Evolutionary conservation across 495 filamentous ascomycete species (phyloP), one percentile per base, ranked within the genome.

Genomic region (Neurospora sp.): DNA sequence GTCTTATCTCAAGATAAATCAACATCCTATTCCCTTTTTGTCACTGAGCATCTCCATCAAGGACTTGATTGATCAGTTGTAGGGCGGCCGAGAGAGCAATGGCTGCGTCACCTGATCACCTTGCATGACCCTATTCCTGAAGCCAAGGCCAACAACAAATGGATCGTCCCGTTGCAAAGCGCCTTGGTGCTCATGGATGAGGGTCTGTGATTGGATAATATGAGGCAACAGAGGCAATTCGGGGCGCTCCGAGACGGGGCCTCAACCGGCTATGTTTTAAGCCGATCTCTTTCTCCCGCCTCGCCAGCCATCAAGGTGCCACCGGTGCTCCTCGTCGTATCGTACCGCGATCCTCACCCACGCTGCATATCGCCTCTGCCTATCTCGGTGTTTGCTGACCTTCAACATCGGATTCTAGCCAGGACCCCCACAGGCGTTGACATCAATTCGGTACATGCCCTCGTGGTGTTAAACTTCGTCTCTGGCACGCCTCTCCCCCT

Each of bases 61-160:
- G 2, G 44, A 53, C n/a, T 41, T 35, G 46, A 31, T 53, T 68
- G 48, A 31, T 18, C 11, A 37, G 37, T 12, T 40, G 12, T 22
- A 39, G n/a, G 44, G 27, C n/a, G 41, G 42, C 44, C 42, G 68
- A 68, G 11, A 18, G 42, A 35, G 44, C 70, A 61, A 72, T 76
- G 73, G 71, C 74, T 71, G 69, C 75, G 68, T 81, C 79, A 80
- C 75, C 78, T 81, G 80, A 81, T 71, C 73, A 66, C 40, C 71
- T 74, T 78, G 77, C 80, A 81, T 78, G 70, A 68, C 69, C 41
- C 69, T 68, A 44, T 69, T 68, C 41, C 31, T 66, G 4, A 69
- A 42, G 46, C 44, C 46, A 40, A 72, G 74, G 35, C 44, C 71
- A 14, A 35, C 53, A 35, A 66, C 53, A 66, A 66, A 35, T 66